These are phyloP conservation scores for Rhizodiscina lignyota DNA, from an alignment of 495 filamentous ascomycete genomes.

Conservation along the genomic window DNA sequence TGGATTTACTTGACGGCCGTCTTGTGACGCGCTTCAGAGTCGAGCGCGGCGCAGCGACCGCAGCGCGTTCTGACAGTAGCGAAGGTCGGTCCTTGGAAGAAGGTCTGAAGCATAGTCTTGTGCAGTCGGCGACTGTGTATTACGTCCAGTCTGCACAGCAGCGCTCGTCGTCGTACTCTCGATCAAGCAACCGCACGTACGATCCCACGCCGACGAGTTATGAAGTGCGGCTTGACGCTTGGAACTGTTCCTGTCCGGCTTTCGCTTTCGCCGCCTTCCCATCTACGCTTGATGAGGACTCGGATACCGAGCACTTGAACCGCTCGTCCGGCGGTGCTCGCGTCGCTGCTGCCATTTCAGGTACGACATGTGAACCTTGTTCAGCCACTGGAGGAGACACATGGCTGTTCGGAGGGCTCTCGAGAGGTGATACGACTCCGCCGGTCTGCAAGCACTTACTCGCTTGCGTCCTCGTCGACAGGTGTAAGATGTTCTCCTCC, in stretches of 20 bases:
- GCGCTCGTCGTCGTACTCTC: constrained; percentile 8
- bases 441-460: constrained; percentile 83
- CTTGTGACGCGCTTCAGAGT: constrained; percentile 35
- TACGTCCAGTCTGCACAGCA: constrained; percentile 24
- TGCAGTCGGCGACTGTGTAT: constrained; percentile 11
- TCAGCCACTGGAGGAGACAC: constrained; percentile 3
- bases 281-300: constrained; percentile 12
- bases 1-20: constrained; percentile 65
- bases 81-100: too few species aligned
- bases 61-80: too few species aligned
- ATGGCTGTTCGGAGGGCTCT: constrained; percentile 34
- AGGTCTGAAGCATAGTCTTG: too few species aligned
- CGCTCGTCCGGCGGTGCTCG: background rate
- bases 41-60: background rate
- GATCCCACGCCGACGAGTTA: constrained; percentile 34
- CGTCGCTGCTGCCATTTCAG: background rate
- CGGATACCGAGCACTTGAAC: constrained; percentile 1
- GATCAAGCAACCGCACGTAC: constrained; percentile 5
- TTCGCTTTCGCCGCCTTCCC: constrained; percentile 60
- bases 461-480: constrained; percentile 62
- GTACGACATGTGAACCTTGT: background rate
- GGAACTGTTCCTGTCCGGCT: constrained; percentile 78
- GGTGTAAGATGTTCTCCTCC: constrained; percentile 40
- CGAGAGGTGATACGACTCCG: constrained; percentile 19
- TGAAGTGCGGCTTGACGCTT: constrained; percentile 55